Base-by-base conservation (phyloP, 495 filamentous ascomycete genomes). In the Talaromyces ruber region DNA sequence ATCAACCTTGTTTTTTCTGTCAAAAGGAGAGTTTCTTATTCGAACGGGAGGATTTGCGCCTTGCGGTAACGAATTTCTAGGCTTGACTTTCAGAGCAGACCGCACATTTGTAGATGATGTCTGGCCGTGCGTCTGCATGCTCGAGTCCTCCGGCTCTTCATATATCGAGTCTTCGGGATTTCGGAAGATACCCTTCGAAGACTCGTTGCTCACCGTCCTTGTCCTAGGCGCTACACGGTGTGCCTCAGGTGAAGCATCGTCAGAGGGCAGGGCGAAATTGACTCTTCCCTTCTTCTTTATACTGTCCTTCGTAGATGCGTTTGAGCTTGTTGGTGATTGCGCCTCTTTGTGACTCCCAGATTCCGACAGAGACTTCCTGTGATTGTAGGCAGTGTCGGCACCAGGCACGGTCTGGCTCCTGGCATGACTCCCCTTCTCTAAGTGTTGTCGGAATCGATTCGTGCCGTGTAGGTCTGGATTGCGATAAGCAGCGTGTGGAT, bases 151-250 rank as follows among this genome's bases (percentile, higher is more conserved):
- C 2, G 88, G 87, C 64, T 96, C 92, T 72, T 96, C 91, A 76
- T 90, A 97, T 57, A 97, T 97, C 64, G 93, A 86, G 63, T 95
- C 91, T 30, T 88, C 83, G 4, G 88, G 80, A 52, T 83, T 82
- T 25, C 72, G 70, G 62, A 82, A 82, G 4, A 81, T 72, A 6
- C 74, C 76, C 57, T 69, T 76, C 5, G 71, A 73, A 12, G 73
- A 71, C 61, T 79, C 80, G 29, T 68, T 71, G 54, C 72, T 76
- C 25, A 72, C 65, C 29, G 70, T 74, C 45, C 72, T 68, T 52
- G 72, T 61, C 60, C 72, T 74, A 32, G 74, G 47, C 43, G 66
- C 70, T 7, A 39, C 32, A 59, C 51, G 52, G 24, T 37, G 37
- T 34, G 56, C 9, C 34, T 60, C 57, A 1, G 66, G n/a, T 16